Base-by-base conservation (phyloP, 1,284 basidiomycete species). In the Spongispora temasekensis region DNA sequence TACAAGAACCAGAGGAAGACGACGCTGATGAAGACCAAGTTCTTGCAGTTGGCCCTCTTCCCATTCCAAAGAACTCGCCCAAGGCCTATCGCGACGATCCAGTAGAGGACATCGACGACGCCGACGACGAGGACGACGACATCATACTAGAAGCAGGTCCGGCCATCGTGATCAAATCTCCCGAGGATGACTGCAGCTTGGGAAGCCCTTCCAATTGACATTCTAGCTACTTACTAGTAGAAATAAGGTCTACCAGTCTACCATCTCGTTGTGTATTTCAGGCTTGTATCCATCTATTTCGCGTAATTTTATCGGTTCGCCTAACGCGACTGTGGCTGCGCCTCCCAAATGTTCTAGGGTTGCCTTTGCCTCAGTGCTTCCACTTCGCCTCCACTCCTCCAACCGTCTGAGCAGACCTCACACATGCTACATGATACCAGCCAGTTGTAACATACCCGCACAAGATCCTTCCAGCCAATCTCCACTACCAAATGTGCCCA, bases 91-190 rank as follows among this genome's bases (percentile, higher is more conserved):
- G 76, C 25, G 78, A 80, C 23, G 77, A 78, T 44, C 78, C 79
- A n/a, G 28, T 57, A 27, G 81, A 83, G 32, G 65, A 64, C 42
- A 68, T 69, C 8, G 61, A 69, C 2, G 69, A 68, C 13, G 51
- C 56, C 51, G 77, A 80, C 13, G 78, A 79, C 15, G 79, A 79
- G 10, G 59, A 69, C 25, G 77, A 78, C 17, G 86, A 89, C 65
- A 73, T 89, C 31, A 87, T 90, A 67, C 72, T 90, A 61, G 88
- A 90, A 70, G 83, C 87, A 35, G 89, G 89, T 1, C 87, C 88
- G 15, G 79, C 82, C 25, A 73, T 83, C 30, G 70, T 81, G 23
- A 70, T 79, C 54, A 83, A 83, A 66, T 69, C 65, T 53, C 67
- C 75, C 37, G 53, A 71, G 28, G 72, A 71, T 37, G 68, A 55